A percentile compares a stretch with the other conserved stretches of the same genome.
Conservation (phyloP, 768 basidiomycete species). For the Ramaria rubella region DNA sequence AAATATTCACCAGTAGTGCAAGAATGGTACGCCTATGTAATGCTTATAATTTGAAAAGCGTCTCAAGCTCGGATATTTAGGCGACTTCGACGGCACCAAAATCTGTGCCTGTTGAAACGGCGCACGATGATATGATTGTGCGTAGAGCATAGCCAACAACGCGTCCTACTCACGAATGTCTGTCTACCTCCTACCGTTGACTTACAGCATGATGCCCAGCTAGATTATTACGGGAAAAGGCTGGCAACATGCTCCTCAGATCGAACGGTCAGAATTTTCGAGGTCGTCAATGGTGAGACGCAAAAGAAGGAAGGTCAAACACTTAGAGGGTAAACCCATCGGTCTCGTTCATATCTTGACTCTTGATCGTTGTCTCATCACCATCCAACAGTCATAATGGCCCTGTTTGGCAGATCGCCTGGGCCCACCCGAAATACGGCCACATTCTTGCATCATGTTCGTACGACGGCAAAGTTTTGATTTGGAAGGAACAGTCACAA, state of each 20-base stretch:
- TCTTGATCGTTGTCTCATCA: background rate
- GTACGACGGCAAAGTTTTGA: constrained; percentile 95
- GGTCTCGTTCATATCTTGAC: background rate
- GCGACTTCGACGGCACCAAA: constrained; percentile 27
- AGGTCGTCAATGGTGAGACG: constrained; percentile 83
- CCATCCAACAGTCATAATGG: constrained; percentile 70
- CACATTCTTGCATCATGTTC: constrained; percentile 97
- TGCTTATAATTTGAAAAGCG: no score
- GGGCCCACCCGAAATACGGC: constrained; percentile 98
- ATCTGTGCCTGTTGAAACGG: constrained; percentile 85
- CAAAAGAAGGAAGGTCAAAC: constrained; percentile 57
- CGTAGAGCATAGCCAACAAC: constrained; percentile 24
- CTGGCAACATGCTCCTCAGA: constrained; percentile 97
- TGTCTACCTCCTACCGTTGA: constrained; percentile 9
- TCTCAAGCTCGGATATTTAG: no score
- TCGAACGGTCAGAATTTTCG: constrained; percentile 90
- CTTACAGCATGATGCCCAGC: constrained; percentile 90
- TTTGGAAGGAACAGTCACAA: constrained; percentile 86
- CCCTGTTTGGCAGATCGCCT: constrained; percentile 96
- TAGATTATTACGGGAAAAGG: constrained; percentile 96
- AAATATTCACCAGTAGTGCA: no score
- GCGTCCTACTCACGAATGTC: background rate
- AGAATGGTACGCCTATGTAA: no score
- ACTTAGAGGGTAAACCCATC: constrained; percentile 57
- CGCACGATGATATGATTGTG: constrained; percentile 98